Evolutionary conservation across 495 filamentous ascomycete species (phyloP), one percentile per base, ranked within the genome.

Genomic region (Podospora pseudoanserina): DNA sequence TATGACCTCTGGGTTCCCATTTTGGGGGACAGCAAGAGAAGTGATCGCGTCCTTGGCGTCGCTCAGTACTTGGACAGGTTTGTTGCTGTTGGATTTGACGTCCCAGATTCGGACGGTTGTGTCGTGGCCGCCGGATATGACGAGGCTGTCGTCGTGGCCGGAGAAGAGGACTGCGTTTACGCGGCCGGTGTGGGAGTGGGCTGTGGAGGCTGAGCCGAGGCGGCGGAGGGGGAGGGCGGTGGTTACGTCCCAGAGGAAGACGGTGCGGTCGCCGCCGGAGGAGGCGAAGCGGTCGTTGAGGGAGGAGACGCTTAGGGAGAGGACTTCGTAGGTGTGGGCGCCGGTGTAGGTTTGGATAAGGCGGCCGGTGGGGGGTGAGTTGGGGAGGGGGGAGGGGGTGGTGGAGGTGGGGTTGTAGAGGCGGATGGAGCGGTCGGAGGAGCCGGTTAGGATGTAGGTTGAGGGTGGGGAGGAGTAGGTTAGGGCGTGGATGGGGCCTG

Each of bases 181-280:
- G 28, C 92, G 80, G 19, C 86, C 85, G 53, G 80, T 82, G 79
- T 96, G 92, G 4, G 89, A 92, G 60, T 83, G 79, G 32, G 69
- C 59, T 0, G 66, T 68, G 9, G 70, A 69, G 65, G 79, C 72
- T 30, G 82, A 82, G 32, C 82, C 83, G 82, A 93, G 96, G 34
- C 94, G 84, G 32, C 89, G 84, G 18, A 90, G 74, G 0, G 94
- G 97, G 71, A 80, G 79, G 9, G 89, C 92, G 5, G 90, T 89
- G 5, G 87, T 80, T 0, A 97, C 95, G 79, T 99, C 95, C 95
- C 95, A 99, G 19, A 96, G 85, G 74, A 97, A 96, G 4, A 96
- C 92, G 71, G 84, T 85, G 71, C 92, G 88, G 82, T 99, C 95
- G 57, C 96, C 95, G 75, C 95, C 95, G 3, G 88, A 86, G 56